phyloP scores from a whole-genome alignment of 345 rosid species.

The Stellera chamaejasme region DNA sequence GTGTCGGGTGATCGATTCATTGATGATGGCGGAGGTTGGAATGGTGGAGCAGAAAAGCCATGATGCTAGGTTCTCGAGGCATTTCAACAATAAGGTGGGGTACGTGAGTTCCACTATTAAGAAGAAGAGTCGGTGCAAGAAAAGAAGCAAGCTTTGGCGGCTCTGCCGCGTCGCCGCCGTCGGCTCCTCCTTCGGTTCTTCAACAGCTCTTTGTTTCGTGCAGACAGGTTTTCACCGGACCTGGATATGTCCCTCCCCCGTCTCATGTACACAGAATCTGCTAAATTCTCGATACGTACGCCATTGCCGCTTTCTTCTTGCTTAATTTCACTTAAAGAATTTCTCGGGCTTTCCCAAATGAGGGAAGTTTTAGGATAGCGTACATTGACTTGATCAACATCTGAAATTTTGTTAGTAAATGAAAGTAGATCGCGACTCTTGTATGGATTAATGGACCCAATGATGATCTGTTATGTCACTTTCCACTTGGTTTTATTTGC shows the following conservation, averaged over 20 bases:
- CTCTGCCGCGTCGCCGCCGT: background rate
- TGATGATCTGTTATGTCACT: background rate
- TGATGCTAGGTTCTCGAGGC: background rate
- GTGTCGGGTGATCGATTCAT: background rate
- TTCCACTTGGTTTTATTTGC: background rate
- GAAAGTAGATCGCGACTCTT: too few species aligned
- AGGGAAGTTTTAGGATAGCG: too few species aligned
- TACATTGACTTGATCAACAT: too few species aligned
- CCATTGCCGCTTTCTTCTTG: background rate
- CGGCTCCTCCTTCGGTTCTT: conserved; percentile 14
- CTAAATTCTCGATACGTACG: conserved; percentile 38
- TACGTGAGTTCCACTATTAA: conserved; percentile 19
- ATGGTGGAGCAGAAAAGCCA: conserved; percentile 23
- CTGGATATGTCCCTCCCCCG: conserved; percentile 42
- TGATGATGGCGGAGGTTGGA: conserved; percentile 29
- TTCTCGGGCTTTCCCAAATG: too few species aligned
- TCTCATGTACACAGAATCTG: conserved; percentile 32
- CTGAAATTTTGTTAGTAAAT: too few species aligned
- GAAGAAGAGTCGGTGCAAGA: conserved; percentile 28
- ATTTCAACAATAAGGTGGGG: conserved; percentile 25
- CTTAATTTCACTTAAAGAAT: background rate
- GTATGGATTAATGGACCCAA: too few species aligned
- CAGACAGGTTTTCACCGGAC: conserved; percentile 41
- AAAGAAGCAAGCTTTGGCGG: background rate
- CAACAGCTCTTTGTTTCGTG: conserved; percentile 46